These are phyloP conservation scores for Aspergillus texensis DNA, from an alignment of 2,329 filamentous ascomycete species.

Conservation along the genomic window DNA sequence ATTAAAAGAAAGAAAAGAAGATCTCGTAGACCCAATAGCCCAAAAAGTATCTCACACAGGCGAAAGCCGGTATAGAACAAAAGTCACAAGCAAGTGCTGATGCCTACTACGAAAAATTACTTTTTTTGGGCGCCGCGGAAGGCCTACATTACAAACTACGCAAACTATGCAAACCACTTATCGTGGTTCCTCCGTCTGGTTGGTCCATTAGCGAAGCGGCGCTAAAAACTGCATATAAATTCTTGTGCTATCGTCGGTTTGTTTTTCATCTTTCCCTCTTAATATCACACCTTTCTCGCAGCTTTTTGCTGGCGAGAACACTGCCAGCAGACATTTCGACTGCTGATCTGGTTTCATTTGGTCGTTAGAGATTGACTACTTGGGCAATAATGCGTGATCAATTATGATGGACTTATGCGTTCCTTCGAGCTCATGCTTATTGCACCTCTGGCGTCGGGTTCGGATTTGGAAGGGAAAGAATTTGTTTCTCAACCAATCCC, in stretches of 20 bases:
- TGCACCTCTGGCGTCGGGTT: neutral
- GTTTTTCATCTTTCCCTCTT: slow-evolving; percentile 37
- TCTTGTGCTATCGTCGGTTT: slow-evolving; percentile 57
- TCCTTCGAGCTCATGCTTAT: neutral
- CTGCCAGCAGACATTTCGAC: too few species aligned
- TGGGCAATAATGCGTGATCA: neutral
- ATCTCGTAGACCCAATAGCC: neutral
- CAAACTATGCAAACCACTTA: slow-evolving; percentile 14
- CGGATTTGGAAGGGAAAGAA: neutral
- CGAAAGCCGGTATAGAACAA: neutral
- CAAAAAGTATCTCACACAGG: neutral
- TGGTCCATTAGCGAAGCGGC: slow-evolving; percentile 25
- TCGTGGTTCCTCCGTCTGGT: slow-evolving; percentile 6
- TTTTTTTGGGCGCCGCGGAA: slow-evolving; percentile 19
- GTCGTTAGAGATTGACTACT: neutral
- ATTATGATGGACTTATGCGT: neutral
- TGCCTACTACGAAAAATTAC: slow-evolving; percentile 17
- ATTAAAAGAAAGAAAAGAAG: neutral
- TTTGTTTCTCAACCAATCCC: neutral
- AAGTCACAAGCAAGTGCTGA: neutral
- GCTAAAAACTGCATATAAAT: slow-evolving; percentile 7
- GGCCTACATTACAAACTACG: slow-evolving; percentile 18
- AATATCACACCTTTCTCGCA: neutral
- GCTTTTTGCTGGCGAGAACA: neutral
- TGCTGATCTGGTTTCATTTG: neutral